Base-by-base conservation (phyloP, 108 stramenopile species). In the Aurantiochytrium sp. region DNA sequence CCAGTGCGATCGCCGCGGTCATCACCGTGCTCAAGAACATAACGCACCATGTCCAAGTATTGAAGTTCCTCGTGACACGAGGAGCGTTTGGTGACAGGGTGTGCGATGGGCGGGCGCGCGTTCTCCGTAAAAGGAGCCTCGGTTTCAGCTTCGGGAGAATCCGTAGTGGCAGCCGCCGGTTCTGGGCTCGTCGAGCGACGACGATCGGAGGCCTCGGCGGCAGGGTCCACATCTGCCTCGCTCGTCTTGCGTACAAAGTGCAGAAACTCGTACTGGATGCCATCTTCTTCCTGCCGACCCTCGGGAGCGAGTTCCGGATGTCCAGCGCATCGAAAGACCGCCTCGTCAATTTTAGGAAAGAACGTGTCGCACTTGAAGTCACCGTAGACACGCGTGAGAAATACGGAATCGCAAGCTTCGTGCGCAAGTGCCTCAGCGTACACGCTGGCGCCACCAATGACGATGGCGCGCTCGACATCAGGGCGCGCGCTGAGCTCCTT, bases 1-100 rank as follows among this genome's bases (percentile, higher is more conserved):
- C 98, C 98, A 18, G 99, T 99, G 12, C 99, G 96, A 93, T 99
- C 99, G 6, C 98, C 99, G 5, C 98, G 95, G 45, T 90, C 89
- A 4, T 94, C 94, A 5, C 99, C 99, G 88, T 95, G 94, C 45
- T 97, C 96, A 72, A 99, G 90, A 59, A 99, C 98, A 49, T 98
- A 96, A 35, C 96, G 94, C 89, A 98, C 96, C 72, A 98, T 92
- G 5, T 96, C 94, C 21, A 99, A 93, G 90, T 99, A 99, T 92
- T 99, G 98, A 90, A 92, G 89, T 93, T 98, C 98, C 90, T 98
- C 96, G 2, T 93, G 92, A 91, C 92, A 19, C 14, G 16, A 58
- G 42, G 5, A 51, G 58, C 2, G 5, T 2, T 21, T 89, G 42
- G 43, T 5, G 1, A 1, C 44, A 14, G 19, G 10, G 44, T 10